Evolutionary conservation across 371 early-diverging fungal species (phyloP).

Genomic region (Cokeromyces recurvatus): DNA sequence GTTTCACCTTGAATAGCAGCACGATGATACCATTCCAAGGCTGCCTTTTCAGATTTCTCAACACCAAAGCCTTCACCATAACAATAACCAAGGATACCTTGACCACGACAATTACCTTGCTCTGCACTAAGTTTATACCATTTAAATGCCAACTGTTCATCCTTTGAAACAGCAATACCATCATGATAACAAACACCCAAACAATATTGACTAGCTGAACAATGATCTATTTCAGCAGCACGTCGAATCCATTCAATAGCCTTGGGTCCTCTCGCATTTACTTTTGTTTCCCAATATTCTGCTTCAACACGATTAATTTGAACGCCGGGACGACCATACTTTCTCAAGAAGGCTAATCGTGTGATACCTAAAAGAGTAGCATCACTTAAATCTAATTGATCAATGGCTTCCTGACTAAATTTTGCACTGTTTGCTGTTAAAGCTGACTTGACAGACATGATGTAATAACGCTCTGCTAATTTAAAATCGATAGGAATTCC

Average conservation of each 20-base stretch:
- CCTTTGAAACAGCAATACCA: conserved; percentile 59
- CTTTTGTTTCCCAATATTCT: conserved; percentile 51
- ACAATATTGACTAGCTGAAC: conserved; percentile 49
- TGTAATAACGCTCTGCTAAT: conserved; percentile 57
- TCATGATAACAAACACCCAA: conserved; percentile 75
- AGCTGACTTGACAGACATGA: conserved; percentile 16
- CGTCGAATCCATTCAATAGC: conserved; percentile 47
- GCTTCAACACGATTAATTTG: conserved; percentile 69
- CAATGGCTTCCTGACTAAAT: neutral
- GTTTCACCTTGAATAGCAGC: conserved; percentile 64
- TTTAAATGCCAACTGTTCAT: conserved; percentile 53
- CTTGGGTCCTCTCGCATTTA: conserved; percentile 15
- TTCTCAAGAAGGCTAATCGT: conserved; percentile 69
- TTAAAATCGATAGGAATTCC: conserved; percentile 54
- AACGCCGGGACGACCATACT: conserved; percentile 74
- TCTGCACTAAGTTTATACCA: conserved; percentile 65
- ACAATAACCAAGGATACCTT: conserved; percentile 67
- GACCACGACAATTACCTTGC: conserved; percentile 61
- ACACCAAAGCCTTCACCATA: conserved; percentile 84
- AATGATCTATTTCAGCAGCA: conserved; percentile 47
- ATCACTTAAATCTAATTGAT: neutral
- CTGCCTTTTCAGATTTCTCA: conserved; percentile 58
- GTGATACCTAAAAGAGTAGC: conserved; percentile 52
- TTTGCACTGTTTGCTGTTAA: neutral
- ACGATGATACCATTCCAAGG: conserved; percentile 67